These are phyloP conservation scores for Hevea brasiliensis DNA, from an alignment of 345 rosid genomes.

Conservation along the genomic window DNA sequence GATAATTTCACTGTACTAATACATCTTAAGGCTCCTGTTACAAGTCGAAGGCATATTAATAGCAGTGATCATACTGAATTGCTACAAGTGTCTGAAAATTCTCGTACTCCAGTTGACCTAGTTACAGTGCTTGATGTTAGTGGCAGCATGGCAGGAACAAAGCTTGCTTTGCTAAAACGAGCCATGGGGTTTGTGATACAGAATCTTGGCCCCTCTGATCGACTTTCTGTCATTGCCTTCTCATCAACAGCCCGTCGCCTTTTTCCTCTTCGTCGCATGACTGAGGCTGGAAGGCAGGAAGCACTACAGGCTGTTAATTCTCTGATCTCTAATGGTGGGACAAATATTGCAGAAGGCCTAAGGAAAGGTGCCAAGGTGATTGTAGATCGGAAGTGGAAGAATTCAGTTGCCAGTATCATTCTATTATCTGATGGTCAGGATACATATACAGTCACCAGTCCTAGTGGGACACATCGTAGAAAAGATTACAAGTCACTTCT, in stretches of 20 bases:
- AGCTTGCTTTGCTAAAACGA: constrained; percentile 40
- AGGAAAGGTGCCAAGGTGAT: constrained; percentile 40
- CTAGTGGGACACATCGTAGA: constrained; percentile 29
- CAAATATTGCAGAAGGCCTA: constrained; percentile 44
- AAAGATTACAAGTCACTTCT: constrained; percentile 61
- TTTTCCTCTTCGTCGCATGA: constrained; percentile 40
- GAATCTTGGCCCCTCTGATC: constrained; percentile 37
- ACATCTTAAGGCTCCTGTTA: constrained; percentile 27
- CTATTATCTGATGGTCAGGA: constrained; percentile 44
- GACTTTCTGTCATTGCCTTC: constrained; percentile 43
- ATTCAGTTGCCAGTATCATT: constrained; percentile 37
- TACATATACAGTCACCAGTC: constrained; percentile 25
- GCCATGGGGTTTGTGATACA: constrained; percentile 43
- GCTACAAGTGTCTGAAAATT: constrained; percentile 2
- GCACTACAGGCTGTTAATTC: constrained; percentile 38
- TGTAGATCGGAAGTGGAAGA: constrained; percentile 35
- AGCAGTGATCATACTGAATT: constrained; percentile 19
- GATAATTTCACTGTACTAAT: constrained; percentile 22
- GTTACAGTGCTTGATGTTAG: constrained; percentile 45
- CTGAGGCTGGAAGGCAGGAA: constrained; percentile 29
- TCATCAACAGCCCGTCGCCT: constrained; percentile 38
- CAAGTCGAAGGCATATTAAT: constrained; percentile 4
- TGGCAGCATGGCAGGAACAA: constrained; percentile 45
- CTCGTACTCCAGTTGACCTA: constrained; percentile 43
- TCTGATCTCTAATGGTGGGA: constrained; percentile 38